Evolutionary conservation across 2,329 filamentous ascomycete species (phyloP).

Genomic region (Ophiostoma ulmi): DNA sequence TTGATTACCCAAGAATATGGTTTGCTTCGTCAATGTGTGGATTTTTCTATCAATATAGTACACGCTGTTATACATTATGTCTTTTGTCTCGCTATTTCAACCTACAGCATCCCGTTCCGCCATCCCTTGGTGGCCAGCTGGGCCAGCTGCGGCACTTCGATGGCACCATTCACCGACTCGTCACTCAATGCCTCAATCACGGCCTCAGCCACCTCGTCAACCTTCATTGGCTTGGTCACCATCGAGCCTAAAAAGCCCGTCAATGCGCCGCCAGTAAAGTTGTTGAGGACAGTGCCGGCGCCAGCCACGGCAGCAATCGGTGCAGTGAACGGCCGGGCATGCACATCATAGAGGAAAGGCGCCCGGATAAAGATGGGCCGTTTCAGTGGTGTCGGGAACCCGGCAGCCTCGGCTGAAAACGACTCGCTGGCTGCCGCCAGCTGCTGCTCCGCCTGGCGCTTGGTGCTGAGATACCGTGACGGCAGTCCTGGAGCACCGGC

Average conservation of each 20-base stretch:
- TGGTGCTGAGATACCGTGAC: slow-evolving; percentile 79
- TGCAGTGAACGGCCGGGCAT: slow-evolving; percentile 72
- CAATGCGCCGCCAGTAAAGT: slow-evolving; percentile 68
- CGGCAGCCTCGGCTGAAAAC: slow-evolving; percentile 37
- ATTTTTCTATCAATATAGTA: neutral
- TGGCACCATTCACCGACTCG: slow-evolving; percentile 63
- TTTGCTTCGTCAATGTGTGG: neutral
- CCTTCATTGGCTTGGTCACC: slow-evolving; percentile 80
- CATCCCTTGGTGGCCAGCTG: slow-evolving; percentile 74
- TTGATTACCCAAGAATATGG: neutral
- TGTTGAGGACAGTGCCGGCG: slow-evolving; percentile 71
- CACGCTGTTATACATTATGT: slow-evolving; percentile 13
- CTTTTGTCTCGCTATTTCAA: neutral
- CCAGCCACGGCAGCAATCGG: slow-evolving; percentile 75
- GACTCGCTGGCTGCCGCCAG: slow-evolving; percentile 47
- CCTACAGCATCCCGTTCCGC: slow-evolving; percentile 83
- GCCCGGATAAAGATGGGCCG: slow-evolving; percentile 77
- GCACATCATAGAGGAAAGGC: slow-evolving; percentile 81
- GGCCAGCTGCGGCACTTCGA: slow-evolving; percentile 77
- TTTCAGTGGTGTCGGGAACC: slow-evolving; percentile 62
- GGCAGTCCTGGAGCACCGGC: slow-evolving; percentile 82
- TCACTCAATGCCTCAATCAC: slow-evolving; percentile 82
- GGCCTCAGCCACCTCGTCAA: slow-evolving; percentile 80
- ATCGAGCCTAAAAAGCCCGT: slow-evolving; percentile 73
- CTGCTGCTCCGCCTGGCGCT: slow-evolving; percentile 73